A percentile compares a stretch with the other conserved stretches of the same genome.
phyloP scores from a whole-genome alignment of 208 protist species.

The Lotmaria passim region DNA sequence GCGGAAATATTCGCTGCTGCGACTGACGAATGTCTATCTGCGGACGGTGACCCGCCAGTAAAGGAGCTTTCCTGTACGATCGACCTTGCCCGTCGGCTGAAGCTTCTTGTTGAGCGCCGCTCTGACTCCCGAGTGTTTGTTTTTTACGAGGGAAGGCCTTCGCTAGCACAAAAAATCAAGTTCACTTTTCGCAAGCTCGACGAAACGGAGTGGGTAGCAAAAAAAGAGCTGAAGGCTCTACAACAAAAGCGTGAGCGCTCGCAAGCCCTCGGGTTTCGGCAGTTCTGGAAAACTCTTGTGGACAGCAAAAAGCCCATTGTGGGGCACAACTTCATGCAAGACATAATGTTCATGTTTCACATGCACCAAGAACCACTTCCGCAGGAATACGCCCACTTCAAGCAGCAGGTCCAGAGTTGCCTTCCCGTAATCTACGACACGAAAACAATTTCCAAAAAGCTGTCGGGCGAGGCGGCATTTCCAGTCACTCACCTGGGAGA shows the following conservation, averaged over 20 bases:
- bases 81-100: constrained; percentile 10
- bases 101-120: neutral
- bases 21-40: constrained; percentile 2
- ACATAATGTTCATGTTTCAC: constrained; percentile 87
- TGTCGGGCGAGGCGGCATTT: constrained; percentile 25
- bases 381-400: constrained; percentile 52
- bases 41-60: neutral
- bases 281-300: constrained; percentile 71
- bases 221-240: constrained; percentile 1
- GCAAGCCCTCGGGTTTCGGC: constrained; percentile 49
- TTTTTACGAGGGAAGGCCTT: constrained; percentile 29
- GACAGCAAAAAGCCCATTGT: constrained; percentile 74
- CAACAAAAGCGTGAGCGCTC: constrained; percentile 17
- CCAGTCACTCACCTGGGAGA: constrained; percentile 36
- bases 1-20: neutral
- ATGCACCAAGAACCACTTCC: constrained; percentile 72
- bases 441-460: constrained; percentile 53
- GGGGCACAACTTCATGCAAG: constrained; percentile 82
- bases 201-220: constrained; percentile 2
- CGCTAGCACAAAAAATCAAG: constrained; percentile 30
- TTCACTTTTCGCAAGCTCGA: constrained; percentile 29
- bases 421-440: constrained; percentile 76
- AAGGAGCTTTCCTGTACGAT: constrained; percentile 13
- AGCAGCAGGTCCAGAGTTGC: constrained; percentile 32
- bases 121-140: constrained; percentile 9